phyloP scores from a whole-genome alignment of 2,329 filamentous ascomycete species.

The Ambrosiella xylebori region DNA sequence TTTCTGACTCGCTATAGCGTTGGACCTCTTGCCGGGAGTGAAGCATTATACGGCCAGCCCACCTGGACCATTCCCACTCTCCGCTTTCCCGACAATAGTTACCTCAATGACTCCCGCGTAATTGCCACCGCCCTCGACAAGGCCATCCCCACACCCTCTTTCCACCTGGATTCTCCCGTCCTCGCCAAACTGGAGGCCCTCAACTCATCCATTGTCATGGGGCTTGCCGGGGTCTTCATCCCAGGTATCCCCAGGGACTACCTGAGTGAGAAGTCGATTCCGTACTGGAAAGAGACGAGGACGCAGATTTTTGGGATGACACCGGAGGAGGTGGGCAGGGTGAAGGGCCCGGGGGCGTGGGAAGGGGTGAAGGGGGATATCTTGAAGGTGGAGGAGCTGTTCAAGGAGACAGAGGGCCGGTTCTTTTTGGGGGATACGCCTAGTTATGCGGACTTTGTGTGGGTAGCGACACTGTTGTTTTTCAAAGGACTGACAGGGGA shows the following conservation, averaged over 20 bases:
- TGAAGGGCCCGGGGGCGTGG: slow-evolving; percentile 30
- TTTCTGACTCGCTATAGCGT: slow-evolving; percentile 18
- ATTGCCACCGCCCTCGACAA: slow-evolving; percentile 45
- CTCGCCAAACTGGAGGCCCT: slow-evolving; percentile 27
- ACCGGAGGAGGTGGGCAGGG: slow-evolving; percentile 30
- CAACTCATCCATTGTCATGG: slow-evolving; percentile 15
- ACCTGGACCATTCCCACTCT: slow-evolving; percentile 40
- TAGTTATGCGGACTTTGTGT: slow-evolving; percentile 41
- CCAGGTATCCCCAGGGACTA: slow-evolving; percentile 31
- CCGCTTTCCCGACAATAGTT: slow-evolving; percentile 35
- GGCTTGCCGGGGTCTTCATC: slow-evolving; percentile 27
- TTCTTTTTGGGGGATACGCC: slow-evolving; percentile 42
- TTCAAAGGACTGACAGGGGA: slow-evolving; percentile 20
- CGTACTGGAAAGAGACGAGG: slow-evolving; percentile 22
- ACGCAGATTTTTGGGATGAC: slow-evolving; percentile 16
- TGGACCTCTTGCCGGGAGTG: slow-evolving; percentile 21
- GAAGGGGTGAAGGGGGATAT: slow-evolving; percentile 19
- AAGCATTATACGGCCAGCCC: slow-evolving; percentile 14
- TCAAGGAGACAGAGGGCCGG: slow-evolving; percentile 37
- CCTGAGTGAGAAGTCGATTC: slow-evolving; percentile 31
- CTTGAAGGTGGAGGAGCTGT: slow-evolving; percentile 28
- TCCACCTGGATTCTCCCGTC: slow-evolving; percentile 38
- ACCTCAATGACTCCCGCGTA: slow-evolving; percentile 44
- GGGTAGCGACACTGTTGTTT: slow-evolving; percentile 32
- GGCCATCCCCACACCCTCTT: slow-evolving; percentile 36